Evolutionary conservation across 2,329 filamentous ascomycete genomes (phyloP), one percentile per base, ranked within the genome.

Genomic region (Pseudogymnoascus sp.): DNA sequence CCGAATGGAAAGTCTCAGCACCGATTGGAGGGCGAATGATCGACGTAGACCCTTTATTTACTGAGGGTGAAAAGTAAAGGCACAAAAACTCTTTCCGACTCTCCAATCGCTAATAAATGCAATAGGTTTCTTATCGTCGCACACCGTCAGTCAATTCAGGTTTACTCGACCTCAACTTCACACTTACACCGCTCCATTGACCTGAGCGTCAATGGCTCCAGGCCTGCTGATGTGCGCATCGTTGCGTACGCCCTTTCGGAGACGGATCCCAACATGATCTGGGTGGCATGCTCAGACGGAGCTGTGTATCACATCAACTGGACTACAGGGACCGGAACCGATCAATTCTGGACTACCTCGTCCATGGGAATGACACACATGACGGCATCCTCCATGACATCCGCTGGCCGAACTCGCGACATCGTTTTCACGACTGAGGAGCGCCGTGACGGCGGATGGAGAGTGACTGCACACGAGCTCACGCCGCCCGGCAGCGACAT

Each of bases 151-250:
- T 87, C 87, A 8, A 79, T 97, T 61, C 88, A 92, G 72, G 82
- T 96, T 27, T 96, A 94, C 74, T 89, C 89, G 1, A 84, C 90
- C 31, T 79, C 84, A 66, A 92, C 91, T 61, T 97, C 94, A 1
- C 82, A 95, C 59, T 83, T 95, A 21, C 79, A 90, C 52, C 86
- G 90, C 67, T 84, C 86, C 62, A 87, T 97, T 58, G 77, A 82
- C 10, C 77, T 87, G 29, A 71, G 74, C 68, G 21, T 65, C 68
- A 59, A 68, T 39, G 42, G 59, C n/a, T 59, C 61, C 25, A 61
- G 58, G 1, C 59, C 60, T 1, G 63, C 66, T 33, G 63, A 64
- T 65, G 65, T 42, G 62, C 72, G 62, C 67, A 72, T 79, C 31
- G 72, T 77, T 4, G 69, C 76, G 5, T 71, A 73, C 4, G 72